Percentiles rank a stretch among this genome's conserved stretches.
Evolutionary conservation across 148 eudicot species (phyloP).

Genomic region (Camellia sinensis): DNA sequence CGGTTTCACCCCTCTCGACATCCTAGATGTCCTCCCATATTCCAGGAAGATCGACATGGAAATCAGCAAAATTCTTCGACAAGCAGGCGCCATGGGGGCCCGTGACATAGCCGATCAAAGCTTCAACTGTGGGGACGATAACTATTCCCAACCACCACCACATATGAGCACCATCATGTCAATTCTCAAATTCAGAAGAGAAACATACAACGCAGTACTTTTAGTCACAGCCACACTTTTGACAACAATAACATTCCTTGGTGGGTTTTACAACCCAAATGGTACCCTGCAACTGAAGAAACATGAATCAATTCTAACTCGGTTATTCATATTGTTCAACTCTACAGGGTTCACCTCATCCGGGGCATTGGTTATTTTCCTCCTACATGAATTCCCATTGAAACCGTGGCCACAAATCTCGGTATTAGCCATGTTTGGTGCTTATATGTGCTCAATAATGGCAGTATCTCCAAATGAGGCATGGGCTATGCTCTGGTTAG

Average conservation of each 20-base stretch:
- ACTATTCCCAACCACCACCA: background rate
- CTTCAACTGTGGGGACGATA: no score
- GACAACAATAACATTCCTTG: background rate
- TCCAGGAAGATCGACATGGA: background rate
- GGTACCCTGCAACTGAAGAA: no score
- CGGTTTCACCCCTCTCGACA: background rate
- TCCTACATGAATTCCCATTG: background rate
- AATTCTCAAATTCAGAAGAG: background rate
- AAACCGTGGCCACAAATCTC: background rate
- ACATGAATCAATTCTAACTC: background rate
- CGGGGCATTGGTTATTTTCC: background rate
- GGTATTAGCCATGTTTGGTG: background rate
- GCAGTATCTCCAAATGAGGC: background rate
- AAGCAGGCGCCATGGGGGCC: background rate
- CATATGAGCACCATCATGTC: no score
- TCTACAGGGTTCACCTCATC: background rate
- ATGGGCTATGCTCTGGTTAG: background rate
- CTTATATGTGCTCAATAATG: background rate
- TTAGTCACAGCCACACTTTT: background rate
- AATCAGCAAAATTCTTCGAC: background rate
- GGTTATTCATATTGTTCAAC: background rate
- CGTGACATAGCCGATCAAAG: background rate
- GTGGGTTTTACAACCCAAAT: background rate
- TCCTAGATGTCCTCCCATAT: background rate
- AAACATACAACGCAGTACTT: background rate